These are phyloP conservation scores for Arachis monticola DNA, from an alignment of 331 rosid species.

Conservation along the genomic window DNA sequence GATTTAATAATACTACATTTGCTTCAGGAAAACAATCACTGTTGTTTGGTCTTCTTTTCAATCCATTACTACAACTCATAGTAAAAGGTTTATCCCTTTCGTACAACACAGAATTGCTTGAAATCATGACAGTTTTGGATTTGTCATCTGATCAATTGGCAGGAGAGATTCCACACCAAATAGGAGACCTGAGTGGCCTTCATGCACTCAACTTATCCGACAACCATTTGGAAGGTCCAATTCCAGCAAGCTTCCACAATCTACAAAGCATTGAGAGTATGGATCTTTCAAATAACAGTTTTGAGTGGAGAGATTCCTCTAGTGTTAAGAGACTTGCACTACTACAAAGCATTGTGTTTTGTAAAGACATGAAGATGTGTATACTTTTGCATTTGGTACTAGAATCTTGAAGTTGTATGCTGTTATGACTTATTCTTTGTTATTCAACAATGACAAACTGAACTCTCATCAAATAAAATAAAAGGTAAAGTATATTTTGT, in stretches of 20 bases:
- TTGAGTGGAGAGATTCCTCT: neutral
- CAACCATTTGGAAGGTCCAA: neutral
- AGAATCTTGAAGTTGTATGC: no score
- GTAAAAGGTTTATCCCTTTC: neutral
- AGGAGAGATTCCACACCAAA: neutral
- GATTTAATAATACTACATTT: neutral
- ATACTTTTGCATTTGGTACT: no score
- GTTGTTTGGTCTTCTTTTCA: no score
- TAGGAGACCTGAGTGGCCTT: neutral
- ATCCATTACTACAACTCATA: neutral
- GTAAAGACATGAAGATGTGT: no score
- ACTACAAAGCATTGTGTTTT: no score
- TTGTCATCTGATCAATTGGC: neutral
- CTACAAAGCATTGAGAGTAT: neutral
- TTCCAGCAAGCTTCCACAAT: slow-evolving; percentile 8
- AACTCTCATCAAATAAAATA: no score
- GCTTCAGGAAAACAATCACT: neutral
- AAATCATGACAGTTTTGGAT: neutral
- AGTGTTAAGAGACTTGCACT: neutral
- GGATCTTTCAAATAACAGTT: neutral
- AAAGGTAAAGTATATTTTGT: no score
- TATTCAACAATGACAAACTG: no score
- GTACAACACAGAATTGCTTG: neutral
- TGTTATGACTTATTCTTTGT: no score
- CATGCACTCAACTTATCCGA: neutral